These are phyloP conservation scores for Eimeria falciformis DNA, from an alignment of 169 alveolate species.

Conservation along the genomic window DNA sequence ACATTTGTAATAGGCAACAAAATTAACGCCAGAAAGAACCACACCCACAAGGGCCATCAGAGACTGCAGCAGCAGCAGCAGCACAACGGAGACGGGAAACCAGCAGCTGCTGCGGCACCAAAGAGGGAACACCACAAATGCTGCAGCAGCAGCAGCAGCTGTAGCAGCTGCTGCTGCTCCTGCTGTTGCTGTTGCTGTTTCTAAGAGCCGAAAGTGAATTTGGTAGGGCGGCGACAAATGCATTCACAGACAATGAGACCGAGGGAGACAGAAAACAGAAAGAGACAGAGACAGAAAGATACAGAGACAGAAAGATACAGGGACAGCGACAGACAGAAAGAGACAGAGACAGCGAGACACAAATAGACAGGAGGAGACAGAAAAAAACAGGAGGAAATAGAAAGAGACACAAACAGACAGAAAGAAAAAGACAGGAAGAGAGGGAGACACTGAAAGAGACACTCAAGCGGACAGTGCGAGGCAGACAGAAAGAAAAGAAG, in stretches of 20 bases:
- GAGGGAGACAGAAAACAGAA: background rate
- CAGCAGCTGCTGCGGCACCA: background rate
- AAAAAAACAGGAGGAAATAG: background rate
- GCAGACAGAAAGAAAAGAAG: no score
- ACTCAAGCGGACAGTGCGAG: background rate
- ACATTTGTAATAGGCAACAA: conserved; percentile 40
- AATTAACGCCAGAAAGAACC: conserved; percentile 6
- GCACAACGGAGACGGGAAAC: background rate
- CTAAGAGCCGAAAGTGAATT: background rate
- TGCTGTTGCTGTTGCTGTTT: background rate
- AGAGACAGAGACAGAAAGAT: background rate
- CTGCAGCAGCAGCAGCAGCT: background rate
- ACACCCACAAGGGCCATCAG: conserved; percentile 47
- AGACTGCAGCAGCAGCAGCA: conserved; percentile 43
- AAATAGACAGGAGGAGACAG: background rate
- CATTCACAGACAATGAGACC: background rate
- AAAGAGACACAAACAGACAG: conserved; percentile 1
- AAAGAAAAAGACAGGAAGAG: background rate
- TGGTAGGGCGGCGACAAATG: background rate
- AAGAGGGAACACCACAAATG: background rate
- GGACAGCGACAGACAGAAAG: background rate
- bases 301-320: conserved; percentile 2
- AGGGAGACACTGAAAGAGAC: background rate
- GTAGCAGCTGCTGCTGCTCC: background rate
- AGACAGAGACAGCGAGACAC: background rate